Percentiles rank a stretch among this genome's conserved stretches.
Evolutionary conservation across 2,329 filamentous ascomycete species (phyloP).

Genomic region (Tympanopsis confertula): DNA sequence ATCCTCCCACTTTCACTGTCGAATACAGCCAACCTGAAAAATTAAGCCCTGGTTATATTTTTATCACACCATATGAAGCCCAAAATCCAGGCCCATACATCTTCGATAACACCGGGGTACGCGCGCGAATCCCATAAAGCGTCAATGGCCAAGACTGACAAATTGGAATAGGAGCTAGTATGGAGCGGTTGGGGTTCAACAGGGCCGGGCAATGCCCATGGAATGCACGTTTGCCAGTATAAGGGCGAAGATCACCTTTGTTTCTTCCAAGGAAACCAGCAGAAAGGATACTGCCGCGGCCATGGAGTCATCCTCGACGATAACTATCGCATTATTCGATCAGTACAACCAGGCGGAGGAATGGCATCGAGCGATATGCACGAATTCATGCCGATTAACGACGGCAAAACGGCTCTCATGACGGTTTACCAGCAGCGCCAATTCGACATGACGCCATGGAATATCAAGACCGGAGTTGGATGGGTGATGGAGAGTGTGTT

Average conservation of each 20-base stretch:
- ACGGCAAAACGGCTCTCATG: slow-evolving; percentile 25
- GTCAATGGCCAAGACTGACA: slow-evolving; percentile 5
- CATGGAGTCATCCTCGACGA: slow-evolving; percentile 39
- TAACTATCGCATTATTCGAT: slow-evolving; percentile 32
- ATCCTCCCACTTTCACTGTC: slow-evolving; percentile 18
- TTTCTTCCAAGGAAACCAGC: slow-evolving; percentile 37
- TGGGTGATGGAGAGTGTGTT: slow-evolving; percentile 40
- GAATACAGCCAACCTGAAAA: slow-evolving; percentile 14
- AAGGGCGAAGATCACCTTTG: slow-evolving; percentile 34
- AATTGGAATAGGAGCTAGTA: slow-evolving; percentile 27
- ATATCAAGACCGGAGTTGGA: slow-evolving; percentile 27
- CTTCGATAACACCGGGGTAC: slow-evolving; percentile 34
- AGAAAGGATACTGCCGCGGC: slow-evolving; percentile 35
- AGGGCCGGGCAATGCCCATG: slow-evolving; percentile 34
- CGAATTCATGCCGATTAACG: slow-evolving; percentile 33
- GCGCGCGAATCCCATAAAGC: slow-evolving; percentile 4
- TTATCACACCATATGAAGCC: slow-evolving; percentile 34
- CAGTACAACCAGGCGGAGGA: slow-evolving; percentile 22
- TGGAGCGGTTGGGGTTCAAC: slow-evolving; percentile 34
- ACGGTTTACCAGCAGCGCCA: slow-evolving; percentile 26
- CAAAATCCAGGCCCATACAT: slow-evolving; percentile 35
- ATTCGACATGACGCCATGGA: slow-evolving; percentile 31
- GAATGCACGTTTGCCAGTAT: slow-evolving; percentile 33
- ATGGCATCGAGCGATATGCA: slow-evolving; percentile 36
- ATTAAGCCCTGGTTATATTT: slow-evolving; percentile 33